Base-by-base conservation (phyloP, 768 basidiomycete species). In the Melanogaster broomeanus region DNA sequence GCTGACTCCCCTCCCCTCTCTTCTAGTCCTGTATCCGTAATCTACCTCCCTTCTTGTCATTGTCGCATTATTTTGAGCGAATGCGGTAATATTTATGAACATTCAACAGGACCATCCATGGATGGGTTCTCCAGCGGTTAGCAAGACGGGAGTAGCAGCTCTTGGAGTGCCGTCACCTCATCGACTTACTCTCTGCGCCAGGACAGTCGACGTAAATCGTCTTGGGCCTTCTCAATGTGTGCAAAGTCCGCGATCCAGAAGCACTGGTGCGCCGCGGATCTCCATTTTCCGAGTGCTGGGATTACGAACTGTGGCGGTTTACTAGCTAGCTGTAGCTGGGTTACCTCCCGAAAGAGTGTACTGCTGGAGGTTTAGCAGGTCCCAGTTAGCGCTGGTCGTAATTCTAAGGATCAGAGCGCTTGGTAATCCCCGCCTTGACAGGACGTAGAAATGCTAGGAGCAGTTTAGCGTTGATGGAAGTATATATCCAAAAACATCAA, bases 21-120 rank as follows among this genome's bases (percentile, higher is more conserved):
- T 49, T 60, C 45, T 60, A 64, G 64, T 57, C 58, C 42, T 72
- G 71, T 74, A 74, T 70, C 61, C 57, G 47, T 75, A 69, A 51
- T 52, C 42, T 58, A 61, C 51, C 48, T 45, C 45, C 39, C 48
- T 52, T 49, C 58, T 52, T 61, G 56, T 35, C 34, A 45, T 47
- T n/a, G 35, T 64, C 52, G 59, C 56, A 50, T 47, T 35, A 42
- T 42, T 43, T 45, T 46, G 65, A 55, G 51, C 52, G 42, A 58
- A 60, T 56, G 55, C 44, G 58, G 58, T 56, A 57, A 52, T 64
- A 62, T 68, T 71, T 71, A 70, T 64, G 52, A 34, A 27, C 18
- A 16, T 42, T 49, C 25, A 35, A 11, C 21, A 41, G 4, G 21
- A 2, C 11, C 22, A 16, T 13, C 16, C 11, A 46, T 4, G 12